phyloP scores from a whole-genome alignment of 2,329 filamentous ascomycete species.

The Zasmidium cellare region DNA sequence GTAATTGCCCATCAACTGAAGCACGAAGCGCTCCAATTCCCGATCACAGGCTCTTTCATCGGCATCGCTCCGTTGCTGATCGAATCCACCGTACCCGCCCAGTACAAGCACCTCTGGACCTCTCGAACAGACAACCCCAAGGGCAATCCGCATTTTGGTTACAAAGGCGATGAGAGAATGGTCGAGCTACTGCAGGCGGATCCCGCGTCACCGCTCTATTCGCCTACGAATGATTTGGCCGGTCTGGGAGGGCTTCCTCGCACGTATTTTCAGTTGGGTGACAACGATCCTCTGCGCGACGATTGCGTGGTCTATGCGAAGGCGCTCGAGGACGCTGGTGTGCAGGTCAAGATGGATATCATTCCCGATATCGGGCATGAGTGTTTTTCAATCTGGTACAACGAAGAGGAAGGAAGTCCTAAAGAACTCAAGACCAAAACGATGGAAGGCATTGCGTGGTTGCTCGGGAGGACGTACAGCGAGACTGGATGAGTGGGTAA shows the following conservation, averaged over 20 bases:
- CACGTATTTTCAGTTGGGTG: slow-evolving; percentile 1
- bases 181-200: not conserved
- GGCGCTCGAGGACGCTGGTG: not conserved
- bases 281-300: slow-evolving; percentile 1
- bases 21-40: not conserved
- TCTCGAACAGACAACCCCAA: slow-evolving; percentile 1
- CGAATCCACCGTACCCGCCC: not conserved
- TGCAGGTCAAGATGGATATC: slow-evolving; percentile 2
- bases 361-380: not conserved
- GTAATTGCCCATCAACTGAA: not conserved
- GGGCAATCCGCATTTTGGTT: too few species aligned
- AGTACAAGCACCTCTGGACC: slow-evolving; percentile 3
- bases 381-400: slow-evolving; percentile 3
- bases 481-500: not conserved
- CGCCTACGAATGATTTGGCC: not conserved
- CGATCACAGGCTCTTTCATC: slow-evolving; percentile 1
- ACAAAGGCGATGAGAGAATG: too few species aligned
- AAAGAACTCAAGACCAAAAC: slow-evolving; percentile 1
- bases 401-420: not conserved
- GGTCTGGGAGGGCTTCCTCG: not conserved
- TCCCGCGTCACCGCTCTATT: not conserved
- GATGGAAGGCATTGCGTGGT: slow-evolving; percentile 7
- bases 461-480: not conserved
- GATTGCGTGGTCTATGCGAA: slow-evolving; percentile 4
- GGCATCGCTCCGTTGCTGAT: not conserved